Percentiles rank a stretch among this genome's conserved stretches.
These are phyloP conservation scores for Thalia dealbata DNA, from an alignment of 176 grass and related monocot genomes.

Conservation along the genomic window DNA sequence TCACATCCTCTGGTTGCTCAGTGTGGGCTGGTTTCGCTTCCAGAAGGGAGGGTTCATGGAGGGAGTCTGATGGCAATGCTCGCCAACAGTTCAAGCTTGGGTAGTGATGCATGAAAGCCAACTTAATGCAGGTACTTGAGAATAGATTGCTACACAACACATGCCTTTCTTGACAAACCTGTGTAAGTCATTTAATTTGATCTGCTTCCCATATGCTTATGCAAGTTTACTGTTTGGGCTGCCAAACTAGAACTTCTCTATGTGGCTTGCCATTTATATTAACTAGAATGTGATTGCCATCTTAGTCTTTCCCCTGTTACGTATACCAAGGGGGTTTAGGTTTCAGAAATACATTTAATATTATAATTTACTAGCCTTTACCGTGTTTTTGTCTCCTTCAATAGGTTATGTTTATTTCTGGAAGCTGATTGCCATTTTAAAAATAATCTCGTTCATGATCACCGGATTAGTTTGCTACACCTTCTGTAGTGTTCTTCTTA, in stretches of 20 bases:
- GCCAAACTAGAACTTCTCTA: background rate
- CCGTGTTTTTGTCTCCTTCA: background rate
- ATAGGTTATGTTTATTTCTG: background rate
- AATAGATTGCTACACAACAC: too few species aligned
- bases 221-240: background rate
- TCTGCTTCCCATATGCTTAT: background rate
- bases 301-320: background rate
- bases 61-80: conserved; percentile 65
- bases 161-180: background rate
- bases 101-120: background rate
- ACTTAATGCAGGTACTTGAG: background rate
- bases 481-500: too few species aligned
- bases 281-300: background rate
- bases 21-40: conserved; percentile 24
- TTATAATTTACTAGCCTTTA: background rate
- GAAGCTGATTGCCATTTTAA: too few species aligned
- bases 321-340: background rate
- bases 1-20: conserved; percentile 11
- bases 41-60: conserved; percentile 82
- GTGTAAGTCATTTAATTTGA: background rate
- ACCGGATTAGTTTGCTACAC: too few species aligned
- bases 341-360: background rate
- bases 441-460: too few species aligned
- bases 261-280: background rate
- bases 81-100: conserved; percentile 16